A percentile compares a stretch with the other conserved stretches of the same genome.
Evolutionary conservation across 139 green algal species (phyloP).

Genomic region (Coccomyxa sp.): DNA sequence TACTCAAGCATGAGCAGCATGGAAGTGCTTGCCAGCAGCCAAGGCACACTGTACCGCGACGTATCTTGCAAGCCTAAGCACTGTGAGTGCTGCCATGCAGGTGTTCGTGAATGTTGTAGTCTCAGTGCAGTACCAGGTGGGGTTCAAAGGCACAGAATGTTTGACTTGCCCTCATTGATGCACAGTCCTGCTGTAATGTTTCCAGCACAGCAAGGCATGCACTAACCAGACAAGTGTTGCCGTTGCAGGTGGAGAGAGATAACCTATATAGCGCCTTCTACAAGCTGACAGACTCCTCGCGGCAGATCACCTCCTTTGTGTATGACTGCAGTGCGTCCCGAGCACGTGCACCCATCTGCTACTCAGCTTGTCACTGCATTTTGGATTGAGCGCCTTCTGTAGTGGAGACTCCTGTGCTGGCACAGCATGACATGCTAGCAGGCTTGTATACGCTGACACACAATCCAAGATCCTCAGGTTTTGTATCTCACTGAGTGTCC

Average conservation of each 20-base stretch:
- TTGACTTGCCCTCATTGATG: not conserved
- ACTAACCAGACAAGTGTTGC: not conserved
- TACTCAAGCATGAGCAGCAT: too few relatives aligned
- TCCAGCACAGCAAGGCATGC: not conserved
- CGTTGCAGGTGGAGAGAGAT: slow-evolving; percentile 36
- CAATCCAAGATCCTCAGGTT: too few relatives aligned
- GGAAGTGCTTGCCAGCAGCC: too few relatives aligned
- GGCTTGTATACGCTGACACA: slow-evolving; percentile 28
- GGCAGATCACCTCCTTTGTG: slow-evolving; percentile 62
- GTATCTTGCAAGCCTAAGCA: slow-evolving; percentile 21
- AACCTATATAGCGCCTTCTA: slow-evolving; percentile 80
- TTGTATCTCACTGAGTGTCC: slow-evolving; percentile 39
- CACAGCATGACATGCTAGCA: slow-evolving; percentile 10
- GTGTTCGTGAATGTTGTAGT: slow-evolving; percentile 75
- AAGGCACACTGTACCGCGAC: slow-evolving; percentile 22
- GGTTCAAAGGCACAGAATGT: not conserved
- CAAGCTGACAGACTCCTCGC: slow-evolving; percentile 56
- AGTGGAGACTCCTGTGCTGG: not conserved
- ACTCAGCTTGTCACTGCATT: not conserved
- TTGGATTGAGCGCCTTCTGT: not conserved
- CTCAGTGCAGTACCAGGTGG: slow-evolving; percentile 74
- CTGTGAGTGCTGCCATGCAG: not conserved
- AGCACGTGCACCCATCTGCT: too few relatives aligned
- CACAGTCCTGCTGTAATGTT: not conserved
- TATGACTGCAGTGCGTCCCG: slow-evolving; percentile 72